Percentiles rank a stretch among this genome's conserved stretches.
Evolutionary conservation across 139 green algal species (phyloP).

Genomic region (Chlorella ohadii): DNA sequence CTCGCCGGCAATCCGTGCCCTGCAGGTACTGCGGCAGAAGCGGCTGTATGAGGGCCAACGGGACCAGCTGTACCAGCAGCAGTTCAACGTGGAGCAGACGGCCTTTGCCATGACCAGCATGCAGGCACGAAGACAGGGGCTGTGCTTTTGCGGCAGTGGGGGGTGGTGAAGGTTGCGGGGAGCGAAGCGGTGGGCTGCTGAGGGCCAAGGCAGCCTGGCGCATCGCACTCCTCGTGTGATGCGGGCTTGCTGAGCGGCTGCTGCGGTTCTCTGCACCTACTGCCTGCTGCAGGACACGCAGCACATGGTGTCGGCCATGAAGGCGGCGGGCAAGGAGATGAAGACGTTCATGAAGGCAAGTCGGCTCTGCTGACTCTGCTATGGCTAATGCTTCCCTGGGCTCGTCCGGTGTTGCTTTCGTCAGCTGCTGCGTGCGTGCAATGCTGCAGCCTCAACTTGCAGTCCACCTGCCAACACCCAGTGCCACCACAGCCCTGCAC

Average conservation of each 20-base stretch:
- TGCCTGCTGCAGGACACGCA: slow-evolving; percentile 55
- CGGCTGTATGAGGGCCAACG: slow-evolving; percentile 94
- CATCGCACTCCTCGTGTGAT: no score
- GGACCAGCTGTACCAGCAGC: slow-evolving; percentile 95
- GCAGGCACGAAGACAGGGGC: not conserved
- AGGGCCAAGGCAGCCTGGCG: no score
- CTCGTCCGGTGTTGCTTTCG: no score
- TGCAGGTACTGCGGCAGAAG: slow-evolving; percentile 96
- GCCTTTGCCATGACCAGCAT: slow-evolving; percentile 60
- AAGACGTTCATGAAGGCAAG: slow-evolving; percentile 80
- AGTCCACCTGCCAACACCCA: no score
- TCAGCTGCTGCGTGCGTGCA: no score
- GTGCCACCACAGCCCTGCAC: no score
- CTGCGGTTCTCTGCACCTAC: not conserved
- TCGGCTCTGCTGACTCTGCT: no score
- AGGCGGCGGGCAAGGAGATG: slow-evolving; percentile 88
- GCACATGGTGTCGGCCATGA: slow-evolving; percentile 77
- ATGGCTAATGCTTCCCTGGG: no score
- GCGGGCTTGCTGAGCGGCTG: not conserved
- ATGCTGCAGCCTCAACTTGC: no score
- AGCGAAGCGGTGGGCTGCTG: no score
- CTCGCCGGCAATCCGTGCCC: no score
- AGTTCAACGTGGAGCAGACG: slow-evolving; percentile 97
- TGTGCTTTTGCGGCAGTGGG: not conserved
- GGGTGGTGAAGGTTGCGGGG: no score